Conservation (phyloP, 345 rosid species). For the Dipteronia dyeriana region DNA sequence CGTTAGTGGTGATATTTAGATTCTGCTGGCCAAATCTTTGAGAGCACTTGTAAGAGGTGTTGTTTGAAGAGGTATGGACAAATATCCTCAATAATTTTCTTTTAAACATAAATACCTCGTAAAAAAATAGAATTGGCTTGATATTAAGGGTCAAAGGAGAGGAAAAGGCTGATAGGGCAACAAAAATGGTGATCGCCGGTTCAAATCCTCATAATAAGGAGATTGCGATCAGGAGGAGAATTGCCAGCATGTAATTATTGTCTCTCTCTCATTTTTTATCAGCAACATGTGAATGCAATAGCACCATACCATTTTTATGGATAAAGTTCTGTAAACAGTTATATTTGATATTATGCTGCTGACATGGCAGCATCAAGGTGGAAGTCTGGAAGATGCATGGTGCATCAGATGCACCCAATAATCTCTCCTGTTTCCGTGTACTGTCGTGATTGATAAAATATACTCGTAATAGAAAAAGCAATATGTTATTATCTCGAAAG, state of each 20-base stretch:
- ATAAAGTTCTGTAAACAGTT: not conserved
- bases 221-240: conserved; percentile 66
- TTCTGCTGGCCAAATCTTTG: not conserved
- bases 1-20: not conserved
- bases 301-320: not conserved
- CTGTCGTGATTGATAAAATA: not conserved
- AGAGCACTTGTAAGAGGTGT: not conserved
- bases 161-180: conserved; percentile 10
- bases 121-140: not conserved
- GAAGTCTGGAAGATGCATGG: too few species aligned
- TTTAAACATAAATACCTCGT: not conserved
- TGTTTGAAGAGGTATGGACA: conserved; percentile 9
- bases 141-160: conserved; percentile 2
- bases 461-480: not conserved
- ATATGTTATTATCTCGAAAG: not conserved
- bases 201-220: conserved; percentile 63
- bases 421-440: not conserved
- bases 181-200: conserved; percentile 48
- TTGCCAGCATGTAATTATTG: conserved; percentile 58
- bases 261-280: not conserved
- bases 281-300: not conserved
- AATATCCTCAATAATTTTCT: not conserved
- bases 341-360: conserved; percentile 3
- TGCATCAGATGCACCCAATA: too few species aligned
- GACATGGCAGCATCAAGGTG: too few species aligned